These are phyloP conservation scores for Sarocladium brachiariae DNA, from an alignment of 2,329 filamentous ascomycete genomes.

Conservation along the genomic window DNA sequence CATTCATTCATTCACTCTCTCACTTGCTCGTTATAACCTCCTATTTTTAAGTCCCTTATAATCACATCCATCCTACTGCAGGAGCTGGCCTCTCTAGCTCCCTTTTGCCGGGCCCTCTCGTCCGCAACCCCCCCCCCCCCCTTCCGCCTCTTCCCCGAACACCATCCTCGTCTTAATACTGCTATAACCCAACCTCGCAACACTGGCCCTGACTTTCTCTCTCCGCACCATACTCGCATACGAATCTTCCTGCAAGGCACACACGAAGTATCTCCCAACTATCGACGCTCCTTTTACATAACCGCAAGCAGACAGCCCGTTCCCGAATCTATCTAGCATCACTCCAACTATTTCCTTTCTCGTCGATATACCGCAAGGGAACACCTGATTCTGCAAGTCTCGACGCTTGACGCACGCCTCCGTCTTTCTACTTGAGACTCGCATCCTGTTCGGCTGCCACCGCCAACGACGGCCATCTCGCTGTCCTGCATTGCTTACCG, in stretches of 20 bases:
- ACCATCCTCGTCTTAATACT: slow-evolving; percentile 1
- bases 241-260: slow-evolving; percentile 7
- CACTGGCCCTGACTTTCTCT: slow-evolving; percentile 14
- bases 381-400: slow-evolving; percentile 1
- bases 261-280: neutral
- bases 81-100: slow-evolving; percentile 49
- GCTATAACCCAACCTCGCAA: slow-evolving; percentile 1
- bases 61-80: slow-evolving; percentile 31
- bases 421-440: slow-evolving; percentile 7
- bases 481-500: slow-evolving; percentile 2
- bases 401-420: neutral
- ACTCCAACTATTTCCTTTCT: slow-evolving; percentile 3
- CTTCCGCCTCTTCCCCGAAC: too few relatives aligned
- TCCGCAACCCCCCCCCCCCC: neutral
- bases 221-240: neutral
- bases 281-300: slow-evolving; percentile 10
- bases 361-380: slow-evolving; percentile 4
- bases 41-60: slow-evolving; percentile 35
- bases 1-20: neutral
- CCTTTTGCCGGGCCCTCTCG: neutral
- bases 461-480: neutral
- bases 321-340: slow-evolving; percentile 7
- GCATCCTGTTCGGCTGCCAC: slow-evolving; percentile 2
- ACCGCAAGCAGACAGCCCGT: slow-evolving; percentile 6
- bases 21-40: slow-evolving; percentile 18